These are phyloP conservation scores for Corchorus olitorius DNA, from an alignment of 345 rosid species.

Conservation along the genomic window DNA sequence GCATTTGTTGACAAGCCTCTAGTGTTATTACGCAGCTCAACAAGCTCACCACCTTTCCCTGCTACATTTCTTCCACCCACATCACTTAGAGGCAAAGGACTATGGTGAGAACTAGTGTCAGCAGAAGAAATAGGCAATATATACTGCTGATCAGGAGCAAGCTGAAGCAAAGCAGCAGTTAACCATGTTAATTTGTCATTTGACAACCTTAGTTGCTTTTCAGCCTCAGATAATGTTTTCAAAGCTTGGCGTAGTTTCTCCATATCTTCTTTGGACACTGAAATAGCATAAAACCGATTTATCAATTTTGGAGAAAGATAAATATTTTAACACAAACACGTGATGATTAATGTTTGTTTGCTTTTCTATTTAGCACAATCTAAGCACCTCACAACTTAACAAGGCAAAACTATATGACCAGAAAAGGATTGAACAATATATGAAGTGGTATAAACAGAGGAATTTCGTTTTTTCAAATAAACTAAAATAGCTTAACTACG, in stretches of 20 bases:
- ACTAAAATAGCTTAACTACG: too few relatives aligned
- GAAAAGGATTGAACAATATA: background rate
- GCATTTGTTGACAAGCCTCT: conserved; percentile 40
- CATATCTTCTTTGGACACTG: conserved; percentile 94
- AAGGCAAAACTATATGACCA: conserved; percentile 3
- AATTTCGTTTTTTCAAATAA: too few relatives aligned
- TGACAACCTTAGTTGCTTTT: conserved; percentile 89
- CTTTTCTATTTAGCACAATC: background rate
- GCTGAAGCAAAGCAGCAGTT: conserved; percentile 95
- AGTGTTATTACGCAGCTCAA: conserved; percentile 30
- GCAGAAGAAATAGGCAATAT: conserved; percentile 63
- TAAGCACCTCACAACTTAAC: background rate
- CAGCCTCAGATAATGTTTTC: conserved; percentile 93
- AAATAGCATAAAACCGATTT: conserved; percentile 24
- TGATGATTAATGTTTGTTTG: background rate
- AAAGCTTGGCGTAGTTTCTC: conserved; percentile 91
- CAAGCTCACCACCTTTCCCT: conserved; percentile 40
- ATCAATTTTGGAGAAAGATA: conserved; percentile 22
- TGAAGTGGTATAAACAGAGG: background rate
- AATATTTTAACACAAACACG: conserved; percentile 10
- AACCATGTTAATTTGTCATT: conserved; percentile 95
- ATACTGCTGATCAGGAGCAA: conserved; percentile 97
- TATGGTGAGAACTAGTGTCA: conserved; percentile 63
- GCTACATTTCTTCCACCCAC: conserved; percentile 41
- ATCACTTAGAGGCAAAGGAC: conserved; percentile 40